Evolutionary conservation across 768 basidiomycete genomes (phyloP).

Genomic region (Rhodotorula sphaerocarpa): DNA sequence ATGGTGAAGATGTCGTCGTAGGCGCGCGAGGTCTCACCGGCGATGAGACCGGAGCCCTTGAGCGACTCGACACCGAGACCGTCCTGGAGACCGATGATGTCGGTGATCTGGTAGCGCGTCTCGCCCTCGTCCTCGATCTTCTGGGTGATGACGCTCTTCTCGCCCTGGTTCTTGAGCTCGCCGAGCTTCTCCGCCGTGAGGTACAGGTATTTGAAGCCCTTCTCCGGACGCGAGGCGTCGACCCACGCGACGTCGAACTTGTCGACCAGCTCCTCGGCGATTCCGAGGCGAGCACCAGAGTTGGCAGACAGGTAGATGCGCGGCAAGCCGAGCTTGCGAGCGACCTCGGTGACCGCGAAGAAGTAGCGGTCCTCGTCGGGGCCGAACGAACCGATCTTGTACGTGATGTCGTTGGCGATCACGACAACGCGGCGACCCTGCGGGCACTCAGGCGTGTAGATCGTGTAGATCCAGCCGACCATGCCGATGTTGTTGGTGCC

Average conservation of each 20-base stretch:
- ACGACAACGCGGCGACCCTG: constrained; percentile 77
- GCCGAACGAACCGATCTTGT: constrained; percentile 96
- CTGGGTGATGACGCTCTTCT: constrained; percentile 64
- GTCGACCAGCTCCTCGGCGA: constrained; percentile 82
- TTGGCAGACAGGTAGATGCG: constrained; percentile 98
- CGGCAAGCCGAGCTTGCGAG: constrained; percentile 75
- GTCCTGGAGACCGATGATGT: constrained; percentile 93
- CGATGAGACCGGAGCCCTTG: constrained; percentile 93
- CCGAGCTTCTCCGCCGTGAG: constrained; percentile 84
- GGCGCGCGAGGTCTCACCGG: constrained; percentile 93
- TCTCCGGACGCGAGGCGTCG: constrained; percentile 70
- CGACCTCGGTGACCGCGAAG: constrained; percentile 86
- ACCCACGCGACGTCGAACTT: constrained; percentile 91
- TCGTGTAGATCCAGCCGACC: constrained; percentile 94
- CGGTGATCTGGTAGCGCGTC: constrained; percentile 83
- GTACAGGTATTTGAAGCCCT: constrained; percentile 92
- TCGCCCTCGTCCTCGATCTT: constrained; percentile 83
- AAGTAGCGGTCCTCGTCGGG: constrained; percentile 94
- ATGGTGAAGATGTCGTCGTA: constrained; percentile 99
- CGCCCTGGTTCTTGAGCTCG: constrained; percentile 77
- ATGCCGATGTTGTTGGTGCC: constrained; percentile 94
- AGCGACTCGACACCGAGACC: constrained; percentile 94
- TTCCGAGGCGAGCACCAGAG: constrained; percentile 91
- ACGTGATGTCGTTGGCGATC: constrained; percentile 96
- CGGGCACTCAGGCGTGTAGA: constrained; percentile 86